Conservation (phyloP, 129 eudicot species). For the Pseudognaphalium luteoalbum region DNA sequence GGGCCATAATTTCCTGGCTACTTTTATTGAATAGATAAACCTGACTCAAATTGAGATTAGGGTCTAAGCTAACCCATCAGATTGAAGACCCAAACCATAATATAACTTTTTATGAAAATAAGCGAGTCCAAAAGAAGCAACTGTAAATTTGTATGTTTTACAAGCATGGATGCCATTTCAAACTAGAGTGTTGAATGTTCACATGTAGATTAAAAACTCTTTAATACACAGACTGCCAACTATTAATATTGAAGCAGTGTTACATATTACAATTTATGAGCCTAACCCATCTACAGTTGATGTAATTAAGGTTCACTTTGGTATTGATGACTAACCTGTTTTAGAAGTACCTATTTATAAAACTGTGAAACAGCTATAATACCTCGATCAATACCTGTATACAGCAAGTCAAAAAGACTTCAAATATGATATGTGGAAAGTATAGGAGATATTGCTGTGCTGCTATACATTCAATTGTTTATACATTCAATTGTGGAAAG, state of each 20-base stretch:
- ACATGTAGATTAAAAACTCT: slow-evolving; percentile 21
- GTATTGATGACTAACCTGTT: slow-evolving; percentile 38
- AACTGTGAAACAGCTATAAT: slow-evolving; percentile 9
- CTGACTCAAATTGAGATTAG: no score
- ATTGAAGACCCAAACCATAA: no score
- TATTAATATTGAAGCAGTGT: slow-evolving; percentile 21
- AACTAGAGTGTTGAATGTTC: slow-evolving; percentile 25
- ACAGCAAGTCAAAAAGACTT: no score
- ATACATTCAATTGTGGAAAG: no score
- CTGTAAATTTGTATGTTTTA: background rate
- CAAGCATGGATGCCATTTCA: background rate
- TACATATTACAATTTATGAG: slow-evolving; percentile 35
- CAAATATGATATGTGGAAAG: no score
- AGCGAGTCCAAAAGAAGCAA: no score
- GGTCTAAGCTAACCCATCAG: no score
- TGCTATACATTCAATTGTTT: no score
- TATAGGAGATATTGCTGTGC: no score
- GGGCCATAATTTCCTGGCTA: no score
- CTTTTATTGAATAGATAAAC: no score
- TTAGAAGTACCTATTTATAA: slow-evolving; percentile 25
- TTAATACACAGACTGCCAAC: slow-evolving; percentile 27
- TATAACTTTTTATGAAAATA: no score
- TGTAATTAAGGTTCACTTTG: slow-evolving; percentile 17
- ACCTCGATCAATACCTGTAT: slow-evolving; percentile 25
- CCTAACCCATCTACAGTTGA: slow-evolving; percentile 11